phyloP scores from a whole-genome alignment of 768 basidiomycete species.

The Suillus subluteus region DNA sequence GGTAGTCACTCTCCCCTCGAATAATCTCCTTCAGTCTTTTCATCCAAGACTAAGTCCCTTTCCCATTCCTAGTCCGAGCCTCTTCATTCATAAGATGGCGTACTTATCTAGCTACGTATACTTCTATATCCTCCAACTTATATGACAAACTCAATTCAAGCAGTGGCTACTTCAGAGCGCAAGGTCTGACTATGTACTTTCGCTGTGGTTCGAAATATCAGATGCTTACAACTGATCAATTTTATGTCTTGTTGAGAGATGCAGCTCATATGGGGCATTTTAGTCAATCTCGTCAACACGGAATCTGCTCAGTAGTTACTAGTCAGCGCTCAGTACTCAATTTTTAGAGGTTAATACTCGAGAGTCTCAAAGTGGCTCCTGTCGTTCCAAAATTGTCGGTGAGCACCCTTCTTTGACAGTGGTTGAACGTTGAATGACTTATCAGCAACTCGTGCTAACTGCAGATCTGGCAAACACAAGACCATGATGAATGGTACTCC shows the following conservation, averaged over 20 bases:
- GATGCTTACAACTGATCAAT: neutral
- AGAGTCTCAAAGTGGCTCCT: conserved; percentile 49
- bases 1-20: too few species aligned
- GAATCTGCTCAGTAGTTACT: neutral
- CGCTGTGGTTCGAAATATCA: neutral
- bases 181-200: neutral
- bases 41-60: too few species aligned
- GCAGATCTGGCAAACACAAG: conserved; percentile 45
- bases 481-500: conserved; percentile 54
- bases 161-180: neutral
- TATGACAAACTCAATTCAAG: neutral
- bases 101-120: neutral
- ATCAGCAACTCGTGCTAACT: conserved; percentile 40
- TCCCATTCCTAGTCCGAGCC: too few species aligned
- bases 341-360: conserved; percentile 17
- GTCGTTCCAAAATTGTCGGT: conserved; percentile 30
- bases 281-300: neutral
- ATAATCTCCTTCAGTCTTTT: too few species aligned
- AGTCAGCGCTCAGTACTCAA: conserved; percentile 22
- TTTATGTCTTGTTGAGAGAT: neutral
- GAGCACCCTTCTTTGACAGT: neutral
- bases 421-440: conserved; percentile 12
- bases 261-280: too few species aligned
- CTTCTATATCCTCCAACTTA: neutral
- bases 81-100: neutral